Base-by-base conservation (phyloP, 2,329 filamentous ascomycete species). In the Macrophomina phaseolina region DNA sequence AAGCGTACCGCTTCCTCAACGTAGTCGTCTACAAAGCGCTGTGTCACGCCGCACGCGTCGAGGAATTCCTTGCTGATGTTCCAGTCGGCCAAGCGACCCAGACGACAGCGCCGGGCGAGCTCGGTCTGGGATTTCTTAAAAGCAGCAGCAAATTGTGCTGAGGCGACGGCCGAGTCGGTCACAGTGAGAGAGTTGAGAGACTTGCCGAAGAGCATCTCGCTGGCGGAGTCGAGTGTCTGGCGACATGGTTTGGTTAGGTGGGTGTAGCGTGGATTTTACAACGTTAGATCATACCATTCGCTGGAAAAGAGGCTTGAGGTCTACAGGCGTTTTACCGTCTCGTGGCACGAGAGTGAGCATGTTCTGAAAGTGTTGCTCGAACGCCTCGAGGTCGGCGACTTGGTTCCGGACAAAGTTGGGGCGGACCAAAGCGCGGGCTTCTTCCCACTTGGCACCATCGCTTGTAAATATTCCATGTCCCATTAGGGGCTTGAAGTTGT, bases 351-450 rank as follows among this genome's bases (percentile, higher is more conserved):
- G 18, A 1, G 67, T 52, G 34, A 76, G 65, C 4, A 76, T 58
- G 1, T 65, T 45, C 6, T 55, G 51, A 12, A 55, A n/a, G 77
- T 91, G 88, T 2, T 75, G 78, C 70, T 91, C 89, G 62, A 90
- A 89, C 1, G 85, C 86, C 0, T 79, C 77, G 3, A 87, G 73
- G 71, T 87, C 83, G 4, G 81, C 82, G 7, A 87, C 80, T 69
- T 87, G 85, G 11, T 81, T 79, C 5, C 82, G 76, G 1, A 77
- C 79, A 69, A 87, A 87, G 67, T 85, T 84, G 2, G 85, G 85
- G 18, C 85, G 78, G 16, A 90, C 77, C 68, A 84, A 78, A 12
- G n/a, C 40, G 14, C 82, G 74, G 34, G 74, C 76, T 61, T 79
- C 76, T 7, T 74, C 71, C 78, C 78, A 80, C 28, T 70, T 70